A percentile compares a stretch with the other conserved stretches of the same genome.
Evolutionary conservation across 108 stramenopile species (phyloP).

Genomic region (Nitzschia putrida): DNA sequence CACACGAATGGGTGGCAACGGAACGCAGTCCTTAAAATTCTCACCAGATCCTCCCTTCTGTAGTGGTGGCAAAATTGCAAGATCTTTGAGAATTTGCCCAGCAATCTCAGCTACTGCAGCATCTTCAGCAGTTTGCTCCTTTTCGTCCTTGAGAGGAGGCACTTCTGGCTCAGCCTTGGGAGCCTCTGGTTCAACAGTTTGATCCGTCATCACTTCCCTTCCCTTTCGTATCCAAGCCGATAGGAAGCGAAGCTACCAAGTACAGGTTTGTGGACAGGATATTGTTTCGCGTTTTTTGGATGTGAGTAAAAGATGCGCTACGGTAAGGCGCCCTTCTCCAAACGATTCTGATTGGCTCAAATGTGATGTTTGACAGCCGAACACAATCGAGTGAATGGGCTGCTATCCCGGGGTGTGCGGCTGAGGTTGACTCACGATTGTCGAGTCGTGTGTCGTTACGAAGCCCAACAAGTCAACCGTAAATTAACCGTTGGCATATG

Average conservation of each 20-base stretch:
- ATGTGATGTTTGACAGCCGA: no score
- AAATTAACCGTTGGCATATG: background rate
- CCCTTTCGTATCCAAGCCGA: slow-evolving; percentile 1
- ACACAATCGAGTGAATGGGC: no score
- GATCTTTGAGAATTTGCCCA: slow-evolving; percentile 45
- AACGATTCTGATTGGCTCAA: no score
- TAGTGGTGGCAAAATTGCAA: slow-evolving; percentile 71
- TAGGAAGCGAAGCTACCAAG: background rate
- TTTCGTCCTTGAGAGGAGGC: slow-evolving; percentile 5
- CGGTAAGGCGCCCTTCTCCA: background rate
- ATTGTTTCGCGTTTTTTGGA: slow-evolving; percentile 1
- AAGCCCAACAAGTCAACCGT: background rate
- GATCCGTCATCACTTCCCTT: slow-evolving; percentile 2
- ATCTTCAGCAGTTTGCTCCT: background rate
- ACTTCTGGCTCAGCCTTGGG: background rate
- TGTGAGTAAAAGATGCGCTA: no score
- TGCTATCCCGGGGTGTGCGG: background rate
- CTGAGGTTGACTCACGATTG: background rate
- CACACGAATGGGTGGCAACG: slow-evolving; percentile 75
- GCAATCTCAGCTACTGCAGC: background rate
- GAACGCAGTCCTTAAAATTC: slow-evolving; percentile 26
- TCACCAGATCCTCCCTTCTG: slow-evolving; percentile 37
- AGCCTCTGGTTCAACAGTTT: background rate
- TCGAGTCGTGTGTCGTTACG: background rate
- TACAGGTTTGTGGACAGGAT: slow-evolving; percentile 3